Evolutionary conservation across 2,329 filamentous ascomycete genomes (phyloP).

Genomic region (Talaromyces sp.): DNA sequence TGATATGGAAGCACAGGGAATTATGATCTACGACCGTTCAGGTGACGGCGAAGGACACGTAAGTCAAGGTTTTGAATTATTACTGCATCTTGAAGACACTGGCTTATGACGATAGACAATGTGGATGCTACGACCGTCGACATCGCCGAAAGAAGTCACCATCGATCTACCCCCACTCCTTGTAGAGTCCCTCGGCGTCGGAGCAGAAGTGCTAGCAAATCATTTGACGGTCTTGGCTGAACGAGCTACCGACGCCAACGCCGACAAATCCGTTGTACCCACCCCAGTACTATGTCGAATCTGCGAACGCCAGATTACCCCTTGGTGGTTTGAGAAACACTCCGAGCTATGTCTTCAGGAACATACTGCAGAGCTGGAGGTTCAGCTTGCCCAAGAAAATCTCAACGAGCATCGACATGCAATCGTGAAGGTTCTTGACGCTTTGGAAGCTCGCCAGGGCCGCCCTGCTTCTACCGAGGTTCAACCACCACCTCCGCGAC

Average conservation of each 20-base stretch:
- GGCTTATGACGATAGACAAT: slow-evolving; percentile 65
- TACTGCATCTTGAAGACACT: not conserved
- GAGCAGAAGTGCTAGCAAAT: slow-evolving; percentile 88
- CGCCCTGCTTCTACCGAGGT: slow-evolving; percentile 32
- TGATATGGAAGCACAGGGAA: slow-evolving; percentile 91
- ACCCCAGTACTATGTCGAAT: slow-evolving; percentile 89
- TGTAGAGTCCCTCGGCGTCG: slow-evolving; percentile 89
- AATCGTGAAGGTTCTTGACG: slow-evolving; percentile 93
- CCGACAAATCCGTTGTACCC: slow-evolving; percentile 73
- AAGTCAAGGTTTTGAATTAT: slow-evolving; percentile 41
- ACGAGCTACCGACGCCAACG: slow-evolving; percentile 68
- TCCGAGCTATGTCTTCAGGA: slow-evolving; percentile 94
- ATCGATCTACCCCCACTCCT: slow-evolving; percentile 88
- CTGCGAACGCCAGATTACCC: slow-evolving; percentile 92
- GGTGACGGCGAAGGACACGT: slow-evolving; percentile 88
- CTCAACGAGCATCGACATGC: slow-evolving; percentile 88
- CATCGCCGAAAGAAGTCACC: slow-evolving; percentile 83
- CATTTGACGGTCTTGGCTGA: slow-evolving; percentile 90
- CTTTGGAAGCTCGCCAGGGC: slow-evolving; percentile 66
- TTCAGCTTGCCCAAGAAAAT: slow-evolving; percentile 91
- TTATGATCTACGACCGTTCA: slow-evolving; percentile 91
- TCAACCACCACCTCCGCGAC: slow-evolving; percentile 53
- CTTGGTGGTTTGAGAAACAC: slow-evolving; percentile 99
- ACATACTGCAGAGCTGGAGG: slow-evolving; percentile 94
- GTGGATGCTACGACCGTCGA: slow-evolving; percentile 98